A percentile compares a stretch with the other conserved stretches of the same genome.
These are phyloP conservation scores for Pythium coloratum DNA, from an alignment of 352 stramenopile species.

Conservation along the genomic window DNA sequence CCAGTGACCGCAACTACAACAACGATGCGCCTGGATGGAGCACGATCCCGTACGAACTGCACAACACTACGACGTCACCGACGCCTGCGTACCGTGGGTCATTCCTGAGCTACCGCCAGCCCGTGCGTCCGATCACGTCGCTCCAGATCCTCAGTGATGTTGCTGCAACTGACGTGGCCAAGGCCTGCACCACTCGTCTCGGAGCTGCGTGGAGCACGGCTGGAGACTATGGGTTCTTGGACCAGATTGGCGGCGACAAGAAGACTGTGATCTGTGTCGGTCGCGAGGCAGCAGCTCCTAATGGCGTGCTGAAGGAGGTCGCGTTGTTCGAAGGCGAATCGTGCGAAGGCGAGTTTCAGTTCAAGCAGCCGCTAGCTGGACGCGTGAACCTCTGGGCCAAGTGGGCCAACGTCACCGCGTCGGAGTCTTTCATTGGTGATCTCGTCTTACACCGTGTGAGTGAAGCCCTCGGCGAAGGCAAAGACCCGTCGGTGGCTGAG, in stretches of 20 bases:
- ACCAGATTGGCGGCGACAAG: conserved; percentile 20
- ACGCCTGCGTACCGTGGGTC: not conserved
- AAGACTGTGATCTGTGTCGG: conserved; percentile 31
- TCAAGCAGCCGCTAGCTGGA: not conserved
- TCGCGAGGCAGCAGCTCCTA: too few relatives aligned
- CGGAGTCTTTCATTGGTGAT: conserved; percentile 14
- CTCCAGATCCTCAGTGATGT: conserved; percentile 36
- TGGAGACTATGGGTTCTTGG: not conserved
- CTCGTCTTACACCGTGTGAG: conserved; percentile 8
- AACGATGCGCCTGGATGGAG: conserved; percentile 42
- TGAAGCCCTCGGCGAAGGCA: not conserved
- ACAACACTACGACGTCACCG: conserved; percentile 12
- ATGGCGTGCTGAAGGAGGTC: not conserved
- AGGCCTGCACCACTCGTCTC: not conserved
- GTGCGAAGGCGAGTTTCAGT: conserved; percentile 4
- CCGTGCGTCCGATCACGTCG: conserved; percentile 35
- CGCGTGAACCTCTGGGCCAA: not conserved
- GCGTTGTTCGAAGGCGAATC: not conserved
- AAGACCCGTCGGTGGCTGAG: not conserved
- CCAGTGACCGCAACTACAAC: conserved; percentile 46
- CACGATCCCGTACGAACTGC: conserved; percentile 27
- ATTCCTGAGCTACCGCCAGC: conserved; percentile 32
- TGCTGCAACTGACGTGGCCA: not conserved
- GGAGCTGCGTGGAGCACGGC: not conserved
- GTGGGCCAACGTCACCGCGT: not conserved